Conservation (phyloP, 805 yeast genomes). For the Candida koratica region DNA sequence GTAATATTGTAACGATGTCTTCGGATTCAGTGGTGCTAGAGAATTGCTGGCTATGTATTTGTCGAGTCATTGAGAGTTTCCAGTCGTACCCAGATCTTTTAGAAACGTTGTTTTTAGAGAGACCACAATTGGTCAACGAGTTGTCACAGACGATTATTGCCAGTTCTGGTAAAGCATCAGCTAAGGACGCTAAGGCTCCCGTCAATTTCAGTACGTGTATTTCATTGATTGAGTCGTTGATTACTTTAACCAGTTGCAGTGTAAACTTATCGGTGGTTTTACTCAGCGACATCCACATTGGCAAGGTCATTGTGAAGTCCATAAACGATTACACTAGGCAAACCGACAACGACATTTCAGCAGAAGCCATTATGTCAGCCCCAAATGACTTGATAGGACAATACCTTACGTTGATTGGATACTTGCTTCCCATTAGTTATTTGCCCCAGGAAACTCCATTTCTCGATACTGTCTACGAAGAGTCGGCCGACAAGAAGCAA, state of each 20-base stretch:
- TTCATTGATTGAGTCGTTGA: conserved; percentile 41
- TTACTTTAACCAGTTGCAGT: conserved; percentile 41
- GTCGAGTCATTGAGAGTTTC: conserved; percentile 53
- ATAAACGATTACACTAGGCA: conserved; percentile 48
- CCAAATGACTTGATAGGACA: conserved; percentile 62
- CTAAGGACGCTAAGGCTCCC: conserved; percentile 19
- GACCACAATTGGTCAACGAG: conserved; percentile 21
- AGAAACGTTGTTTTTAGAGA: conserved; percentile 37
- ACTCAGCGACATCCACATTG: conserved; percentile 46
- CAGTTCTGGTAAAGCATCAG: conserved; percentile 23
- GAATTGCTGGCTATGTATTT: conserved; percentile 60
- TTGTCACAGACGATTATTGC: conserved; percentile 21
- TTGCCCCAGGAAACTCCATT: conserved; percentile 29
- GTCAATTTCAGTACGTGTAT: conserved; percentile 37
- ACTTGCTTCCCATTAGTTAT: conserved; percentile 51
- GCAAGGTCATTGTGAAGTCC: conserved; percentile 45
- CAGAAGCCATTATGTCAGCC: conserved; percentile 69
- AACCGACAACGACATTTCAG: conserved; percentile 31
- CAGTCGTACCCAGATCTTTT: conserved; percentile 39
- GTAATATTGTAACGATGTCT: conserved; percentile 50
- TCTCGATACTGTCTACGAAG: conserved; percentile 19
- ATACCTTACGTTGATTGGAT: conserved; percentile 52
- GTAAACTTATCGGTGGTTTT: conserved; percentile 42
- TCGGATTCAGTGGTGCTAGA: conserved; percentile 61
- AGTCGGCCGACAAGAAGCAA: conserved; percentile 19